Base-by-base conservation (phyloP, 1,284 basidiomycete species). In the Puccinia sorghi region DNA sequence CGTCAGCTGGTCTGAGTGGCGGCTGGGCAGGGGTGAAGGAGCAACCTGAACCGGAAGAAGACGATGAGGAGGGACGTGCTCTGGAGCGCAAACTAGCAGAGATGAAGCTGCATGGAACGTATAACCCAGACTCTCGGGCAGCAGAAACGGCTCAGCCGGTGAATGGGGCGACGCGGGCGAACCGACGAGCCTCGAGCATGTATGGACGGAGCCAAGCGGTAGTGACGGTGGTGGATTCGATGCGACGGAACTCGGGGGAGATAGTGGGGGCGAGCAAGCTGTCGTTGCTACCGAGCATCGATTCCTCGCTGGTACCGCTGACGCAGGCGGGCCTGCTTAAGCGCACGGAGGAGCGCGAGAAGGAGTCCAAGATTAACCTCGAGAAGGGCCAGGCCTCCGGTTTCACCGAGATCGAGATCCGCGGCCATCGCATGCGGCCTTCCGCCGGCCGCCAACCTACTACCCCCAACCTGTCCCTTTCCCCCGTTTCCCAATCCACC, bases 21-120 rank as follows among this genome's bases (percentile, higher is more conserved):
- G 73, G 56, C 50, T 76, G 72, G 66, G 75, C 54, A 9, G 80
- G 43, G 20, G 70, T 82, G 91, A 90, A 82, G 93, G 69, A 61
- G 9, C 37, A 43, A 15, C 37, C 39, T 0, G 63, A 63, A 67
- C 46, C 15, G 88, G 86, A 88, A 56, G 93, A 96, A 85, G 93
- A 94, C 82, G 93, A 95, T 71, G 92, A 95, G 79, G 93, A 96
- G 82, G 87, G 89, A 66, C 88, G 88, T 80, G 93, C 94, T 84
- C 87, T 93, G 79, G 92, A 94, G 84, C 89, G 92, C 17, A 86
- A 94, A 79, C 88, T 92, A 82, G 93, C 93, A 13, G 92, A 92
- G 13, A 91, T 95, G 90, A 93, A 93, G 84, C 86, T 95, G 43
- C 93, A 94, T 92, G 93, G 93, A 11, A 69, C 46, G 1, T 48